These are phyloP conservation scores for Fragaria iinumae DNA, from an alignment of 306 rosid species.

Conservation along the genomic window DNA sequence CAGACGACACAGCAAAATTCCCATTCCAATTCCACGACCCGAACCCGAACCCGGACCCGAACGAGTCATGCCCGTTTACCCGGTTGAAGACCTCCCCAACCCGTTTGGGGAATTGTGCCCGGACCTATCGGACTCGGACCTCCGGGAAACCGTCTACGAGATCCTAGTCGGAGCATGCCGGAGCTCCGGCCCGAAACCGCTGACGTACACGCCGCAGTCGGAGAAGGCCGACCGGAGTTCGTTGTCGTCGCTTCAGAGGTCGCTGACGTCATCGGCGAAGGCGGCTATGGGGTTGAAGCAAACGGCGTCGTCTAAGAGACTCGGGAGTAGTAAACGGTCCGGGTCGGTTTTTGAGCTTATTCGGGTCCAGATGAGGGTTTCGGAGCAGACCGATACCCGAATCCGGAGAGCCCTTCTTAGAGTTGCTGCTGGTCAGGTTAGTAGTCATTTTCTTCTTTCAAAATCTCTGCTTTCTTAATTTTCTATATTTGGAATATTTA, in stretches of 20 bases:
- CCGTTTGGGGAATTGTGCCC: slow-evolving; percentile 58
- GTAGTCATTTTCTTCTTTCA: neutral
- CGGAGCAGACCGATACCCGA: slow-evolving; percentile 80
- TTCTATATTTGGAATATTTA: neutral
- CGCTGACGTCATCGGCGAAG: slow-evolving; percentile 86
- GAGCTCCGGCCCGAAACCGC: slow-evolving; percentile 70
- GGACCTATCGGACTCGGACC: slow-evolving; percentile 59
- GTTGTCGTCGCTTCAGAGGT: slow-evolving; percentile 63
- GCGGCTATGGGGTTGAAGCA: slow-evolving; percentile 74
- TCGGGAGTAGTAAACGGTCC: slow-evolving; percentile 40
- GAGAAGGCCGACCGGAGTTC: slow-evolving; percentile 56
- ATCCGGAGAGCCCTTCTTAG: slow-evolving; percentile 75
- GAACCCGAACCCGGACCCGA: slow-evolving; percentile 7
- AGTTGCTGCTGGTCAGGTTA: slow-evolving; percentile 91
- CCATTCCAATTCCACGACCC: neutral
- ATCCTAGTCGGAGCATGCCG: slow-evolving; percentile 77
- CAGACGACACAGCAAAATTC: slow-evolving; percentile 28
- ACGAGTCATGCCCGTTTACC: slow-evolving; percentile 52
- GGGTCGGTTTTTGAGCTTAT: slow-evolving; percentile 78
- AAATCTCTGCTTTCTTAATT: neutral
- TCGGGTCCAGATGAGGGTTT: slow-evolving; percentile 78
- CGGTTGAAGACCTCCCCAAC: slow-evolving; percentile 51
- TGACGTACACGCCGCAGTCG: slow-evolving; percentile 80
- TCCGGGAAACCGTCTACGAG: slow-evolving; percentile 91
- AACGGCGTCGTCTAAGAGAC: slow-evolving; percentile 44